Conservation (phyloP, 225 moss, liverwort and hornwort genomes). For the Sphagnum contortum region DNA sequence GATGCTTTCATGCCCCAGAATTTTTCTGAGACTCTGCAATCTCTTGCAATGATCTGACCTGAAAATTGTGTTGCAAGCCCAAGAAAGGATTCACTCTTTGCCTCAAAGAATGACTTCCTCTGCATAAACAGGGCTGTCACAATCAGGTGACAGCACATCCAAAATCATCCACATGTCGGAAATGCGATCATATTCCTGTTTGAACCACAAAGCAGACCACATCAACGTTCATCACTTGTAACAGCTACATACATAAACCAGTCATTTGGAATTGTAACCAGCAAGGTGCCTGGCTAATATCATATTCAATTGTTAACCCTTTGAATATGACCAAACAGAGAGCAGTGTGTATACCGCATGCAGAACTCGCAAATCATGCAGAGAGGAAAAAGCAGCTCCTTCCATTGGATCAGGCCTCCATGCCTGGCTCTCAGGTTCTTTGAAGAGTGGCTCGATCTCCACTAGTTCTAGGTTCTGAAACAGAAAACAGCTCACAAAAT, state of each 20-base stretch:
- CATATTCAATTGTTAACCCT: too few species aligned
- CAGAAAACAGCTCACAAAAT: not conserved
- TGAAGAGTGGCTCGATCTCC: slow-evolving; percentile 69
- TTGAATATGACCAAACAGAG: not conserved
- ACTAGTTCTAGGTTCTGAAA: slow-evolving; percentile 70
- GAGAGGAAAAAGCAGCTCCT: slow-evolving; percentile 59
- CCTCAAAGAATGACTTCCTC: slow-evolving; percentile 62
- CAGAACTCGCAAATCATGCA: slow-evolving; percentile 46
- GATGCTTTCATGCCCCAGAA: too few species aligned
- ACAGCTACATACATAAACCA: not conserved
- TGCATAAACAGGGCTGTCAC: slow-evolving; percentile 58
- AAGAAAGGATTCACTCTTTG: too few species aligned
- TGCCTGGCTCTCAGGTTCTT: slow-evolving; percentile 38
- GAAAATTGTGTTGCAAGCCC: too few species aligned
- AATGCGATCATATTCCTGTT: slow-evolving; percentile 55
- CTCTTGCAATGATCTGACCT: too few species aligned
- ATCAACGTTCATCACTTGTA: not conserved
- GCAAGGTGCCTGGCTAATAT: too few species aligned
- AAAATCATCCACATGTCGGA: slow-evolving; percentile 52
- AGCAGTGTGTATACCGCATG: slow-evolving; percentile 22
- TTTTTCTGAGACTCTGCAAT: too few species aligned
- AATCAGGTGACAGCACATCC: slow-evolving; percentile 56
- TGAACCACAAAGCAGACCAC: slow-evolving; percentile 2
- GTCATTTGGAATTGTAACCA: not conserved
- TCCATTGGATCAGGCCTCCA: slow-evolving; percentile 80